Percentiles rank a stretch among this genome's conserved stretches.
Conservation (phyloP, 108 stramenopile genomes). For the Discostella pseudostelligera region DNA sequence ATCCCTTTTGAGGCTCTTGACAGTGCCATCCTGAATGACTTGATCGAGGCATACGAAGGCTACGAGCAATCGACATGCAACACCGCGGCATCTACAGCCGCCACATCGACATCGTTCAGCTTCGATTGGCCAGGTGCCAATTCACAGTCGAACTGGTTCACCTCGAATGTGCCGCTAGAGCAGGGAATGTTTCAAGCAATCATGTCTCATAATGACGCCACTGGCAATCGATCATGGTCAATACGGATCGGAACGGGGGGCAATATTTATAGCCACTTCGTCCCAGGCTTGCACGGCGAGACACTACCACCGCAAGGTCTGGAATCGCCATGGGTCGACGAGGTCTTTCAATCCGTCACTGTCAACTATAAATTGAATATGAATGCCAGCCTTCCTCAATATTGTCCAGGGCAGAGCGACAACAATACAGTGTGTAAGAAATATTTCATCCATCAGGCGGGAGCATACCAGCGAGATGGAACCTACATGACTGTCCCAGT, state of each 20-base stretch:
- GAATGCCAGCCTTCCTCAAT: neutral
- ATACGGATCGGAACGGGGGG: constrained; percentile 26
- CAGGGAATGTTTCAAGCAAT: constrained; percentile 13
- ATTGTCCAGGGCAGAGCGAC: neutral
- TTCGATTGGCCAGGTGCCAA: constrained; percentile 23
- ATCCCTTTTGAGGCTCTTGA: neutral
- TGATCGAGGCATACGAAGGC: neutral
- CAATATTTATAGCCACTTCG: constrained; percentile 25
- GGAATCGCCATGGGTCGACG: constrained; percentile 24
- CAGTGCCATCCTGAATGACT: neutral
- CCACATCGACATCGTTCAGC: constrained; percentile 24
- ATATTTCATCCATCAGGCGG: constrained; percentile 35
- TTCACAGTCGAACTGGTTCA: constrained; percentile 14
- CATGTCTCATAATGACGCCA: constrained; percentile 17
- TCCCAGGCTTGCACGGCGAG: constrained; percentile 19
- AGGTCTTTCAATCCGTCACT: constrained; percentile 22
- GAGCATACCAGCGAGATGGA: constrained; percentile 16
- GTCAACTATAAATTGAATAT: constrained; percentile 9
- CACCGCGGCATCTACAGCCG: neutral
- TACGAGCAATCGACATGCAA: constrained; percentile 5
- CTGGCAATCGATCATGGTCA: constrained; percentile 12
- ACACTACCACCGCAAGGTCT: constrained; percentile 24
- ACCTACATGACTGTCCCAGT: constrained; percentile 12
- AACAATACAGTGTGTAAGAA: neutral
- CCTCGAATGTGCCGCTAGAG: neutral